Conservation (phyloP, 2,329 filamentous ascomycete species). For the Arthrobotrys musiformis region DNA sequence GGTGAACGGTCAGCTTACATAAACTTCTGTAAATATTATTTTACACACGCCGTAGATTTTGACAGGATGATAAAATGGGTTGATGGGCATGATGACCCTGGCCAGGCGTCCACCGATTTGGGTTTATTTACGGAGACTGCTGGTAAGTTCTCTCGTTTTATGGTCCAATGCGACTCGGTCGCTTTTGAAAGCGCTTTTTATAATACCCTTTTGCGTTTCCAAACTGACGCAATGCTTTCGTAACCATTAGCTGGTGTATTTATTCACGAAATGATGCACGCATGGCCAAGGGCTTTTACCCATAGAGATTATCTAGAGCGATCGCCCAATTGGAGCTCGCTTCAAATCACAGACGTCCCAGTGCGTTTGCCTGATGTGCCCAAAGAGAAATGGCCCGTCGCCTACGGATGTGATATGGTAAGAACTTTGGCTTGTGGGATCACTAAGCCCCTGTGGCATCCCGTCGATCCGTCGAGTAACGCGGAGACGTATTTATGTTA, state of each 20-base stretch:
- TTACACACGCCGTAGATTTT: no score
- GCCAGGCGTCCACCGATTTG: no score
- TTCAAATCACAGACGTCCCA: not conserved
- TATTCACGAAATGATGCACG: slow-evolving; percentile 17
- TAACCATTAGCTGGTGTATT: not conserved
- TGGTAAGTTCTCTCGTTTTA: no score
- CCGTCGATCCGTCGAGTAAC: slow-evolving; percentile 1
- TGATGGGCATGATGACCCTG: no score
- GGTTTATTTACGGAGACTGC: no score
- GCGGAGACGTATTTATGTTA: slow-evolving; percentile 21
- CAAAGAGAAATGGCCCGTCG: not conserved
- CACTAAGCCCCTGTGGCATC: not conserved
- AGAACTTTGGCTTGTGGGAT: not conserved
- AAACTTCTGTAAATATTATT: no score
- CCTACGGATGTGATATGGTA: not conserved
- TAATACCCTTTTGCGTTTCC: no score
- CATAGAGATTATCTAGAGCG: not conserved
- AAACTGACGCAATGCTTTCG: not conserved
- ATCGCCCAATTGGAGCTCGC: not conserved
- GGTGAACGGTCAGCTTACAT: no score
- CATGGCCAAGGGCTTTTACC: not conserved
- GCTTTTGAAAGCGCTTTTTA: no score
- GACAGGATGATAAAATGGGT: no score
- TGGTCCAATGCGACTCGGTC: no score
- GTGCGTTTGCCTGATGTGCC: not conserved